Percentiles rank a stretch among this genome's conserved stretches.
Conservation (phyloP, 352 stramenopile species). For the Aphanomyces cochlioides region DNA sequence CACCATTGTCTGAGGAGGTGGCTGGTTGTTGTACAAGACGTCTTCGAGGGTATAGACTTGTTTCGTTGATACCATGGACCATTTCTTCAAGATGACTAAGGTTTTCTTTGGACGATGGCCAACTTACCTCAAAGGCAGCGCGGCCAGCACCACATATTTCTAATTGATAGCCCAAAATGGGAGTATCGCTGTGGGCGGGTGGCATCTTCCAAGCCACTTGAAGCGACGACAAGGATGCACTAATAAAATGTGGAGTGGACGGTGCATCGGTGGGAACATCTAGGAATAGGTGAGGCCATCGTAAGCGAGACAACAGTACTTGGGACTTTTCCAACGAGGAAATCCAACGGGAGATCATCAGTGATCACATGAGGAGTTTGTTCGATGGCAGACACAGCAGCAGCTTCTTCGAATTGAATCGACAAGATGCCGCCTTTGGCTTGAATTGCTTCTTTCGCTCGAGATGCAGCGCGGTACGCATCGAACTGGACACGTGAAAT, state of each 20-base stretch:
- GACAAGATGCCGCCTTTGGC: conserved; percentile 2
- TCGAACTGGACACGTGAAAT: conserved; percentile 27
- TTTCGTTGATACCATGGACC: conserved; percentile 53
- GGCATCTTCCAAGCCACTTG: conserved; percentile 42
- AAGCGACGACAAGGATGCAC: conserved; percentile 35
- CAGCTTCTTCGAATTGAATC: conserved; percentile 12
- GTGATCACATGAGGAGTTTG: conserved; percentile 48
- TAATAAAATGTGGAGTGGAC: no score
- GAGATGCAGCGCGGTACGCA: conserved; percentile 6
- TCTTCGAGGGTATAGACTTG: conserved; percentile 57
- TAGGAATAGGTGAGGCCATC: no score
- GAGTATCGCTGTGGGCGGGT: conserved; percentile 18
- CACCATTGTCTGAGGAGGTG: conserved; percentile 37
- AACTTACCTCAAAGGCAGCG: conserved; percentile 36
- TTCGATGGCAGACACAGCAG: conserved; percentile 40
- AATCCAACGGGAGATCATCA: conserved; percentile 37
- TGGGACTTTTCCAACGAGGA: conserved; percentile 39
- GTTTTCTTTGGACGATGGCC: no score
- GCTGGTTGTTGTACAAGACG: conserved; percentile 35
- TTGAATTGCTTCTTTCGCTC: not conserved
- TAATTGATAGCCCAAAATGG: conserved; percentile 60
- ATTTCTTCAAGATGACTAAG: conserved; percentile 30
- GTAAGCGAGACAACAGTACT: no score
- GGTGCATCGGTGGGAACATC: no score
- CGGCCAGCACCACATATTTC: conserved; percentile 47